These are phyloP conservation scores for Collybia nuda DNA, from an alignment of 768 basidiomycete species.

Conservation along the genomic window DNA sequence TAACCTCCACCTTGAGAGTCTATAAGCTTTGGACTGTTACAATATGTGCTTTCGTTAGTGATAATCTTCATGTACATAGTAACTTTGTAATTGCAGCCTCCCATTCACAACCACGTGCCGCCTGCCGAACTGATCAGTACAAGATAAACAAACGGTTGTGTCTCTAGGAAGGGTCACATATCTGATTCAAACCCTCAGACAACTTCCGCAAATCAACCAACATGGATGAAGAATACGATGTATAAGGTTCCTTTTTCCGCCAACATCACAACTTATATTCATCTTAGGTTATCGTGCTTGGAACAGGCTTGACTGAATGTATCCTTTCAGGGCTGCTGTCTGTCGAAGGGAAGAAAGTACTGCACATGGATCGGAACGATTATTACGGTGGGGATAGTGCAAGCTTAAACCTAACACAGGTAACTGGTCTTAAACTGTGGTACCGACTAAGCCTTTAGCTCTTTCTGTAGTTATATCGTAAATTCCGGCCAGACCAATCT, in stretches of 20 bases:
- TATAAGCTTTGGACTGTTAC: slow-evolving; percentile 1
- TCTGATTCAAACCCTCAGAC: slow-evolving; percentile 20
- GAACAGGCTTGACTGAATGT: slow-evolving; percentile 97
- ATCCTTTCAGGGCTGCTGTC: slow-evolving; percentile 97
- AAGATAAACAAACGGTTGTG: too few relatives aligned
- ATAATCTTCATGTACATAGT: slow-evolving; percentile 3
- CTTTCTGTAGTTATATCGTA: slow-evolving; percentile 80
- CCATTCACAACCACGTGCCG: slow-evolving; percentile 15
- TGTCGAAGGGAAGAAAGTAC: slow-evolving; percentile 99
- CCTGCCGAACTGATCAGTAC: slow-evolving; percentile 12
- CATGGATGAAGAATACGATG: slow-evolving; percentile 99
- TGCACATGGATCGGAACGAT: slow-evolving; percentile 98
- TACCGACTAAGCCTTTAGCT: neutral
- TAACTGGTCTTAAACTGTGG: slow-evolving; percentile 29
- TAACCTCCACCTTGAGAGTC: neutral
- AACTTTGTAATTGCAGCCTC: neutral
- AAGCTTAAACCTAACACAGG: slow-evolving; percentile 96
- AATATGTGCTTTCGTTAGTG: slow-evolving; percentile 8
- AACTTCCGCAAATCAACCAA: slow-evolving; percentile 14
- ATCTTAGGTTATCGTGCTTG: slow-evolving; percentile 81
- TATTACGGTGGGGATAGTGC: slow-evolving; percentile 99
- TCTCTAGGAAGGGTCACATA: slow-evolving; percentile 1
- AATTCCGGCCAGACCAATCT: slow-evolving; percentile 80
- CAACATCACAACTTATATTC: slow-evolving; percentile 14
- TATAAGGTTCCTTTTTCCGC: slow-evolving; percentile 29